Conservation (phyloP, 805 yeast species). For the Pachysolen tannophilus region DNA sequence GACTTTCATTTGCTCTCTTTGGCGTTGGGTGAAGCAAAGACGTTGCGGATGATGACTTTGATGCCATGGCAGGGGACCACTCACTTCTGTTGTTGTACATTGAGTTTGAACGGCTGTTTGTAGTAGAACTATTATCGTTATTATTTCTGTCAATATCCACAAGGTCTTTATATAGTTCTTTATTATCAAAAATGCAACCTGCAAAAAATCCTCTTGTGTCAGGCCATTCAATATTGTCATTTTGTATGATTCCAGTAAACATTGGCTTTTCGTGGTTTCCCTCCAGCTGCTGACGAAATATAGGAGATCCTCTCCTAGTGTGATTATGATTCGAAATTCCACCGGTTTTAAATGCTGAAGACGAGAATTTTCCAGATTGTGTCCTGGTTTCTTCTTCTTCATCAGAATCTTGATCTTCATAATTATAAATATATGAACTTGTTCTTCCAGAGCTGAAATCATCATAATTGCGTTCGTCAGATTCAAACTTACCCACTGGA, state of each 20-base stretch:
- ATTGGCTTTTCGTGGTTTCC: not conserved
- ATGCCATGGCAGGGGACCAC: not conserved
- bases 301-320: constrained; percentile 4
- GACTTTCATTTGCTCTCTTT: not conserved
- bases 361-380: not conserved
- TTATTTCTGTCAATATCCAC: not conserved
- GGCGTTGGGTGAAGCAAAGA: not conserved
- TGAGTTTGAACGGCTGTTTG: too few species aligned
- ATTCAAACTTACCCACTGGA: constrained; percentile 22
- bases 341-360: too few species aligned
- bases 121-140: too few species aligned
- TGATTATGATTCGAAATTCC: not conserved
- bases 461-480: constrained; percentile 7
- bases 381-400: constrained; percentile 6
- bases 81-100: not conserved
- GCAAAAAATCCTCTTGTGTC: constrained; percentile 11
- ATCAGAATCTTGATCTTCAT: constrained; percentile 11
- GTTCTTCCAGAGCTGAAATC: constrained; percentile 5
- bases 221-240: constrained; percentile 11
- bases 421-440: constrained; percentile 4
- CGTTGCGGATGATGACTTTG: not conserved
- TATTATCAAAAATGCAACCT: constrained; percentile 7
- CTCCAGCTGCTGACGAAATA: not conserved
- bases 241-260: constrained; percentile 18
- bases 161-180: constrained; percentile 2